These are phyloP conservation scores for Lactifluus echinatus DNA, from an alignment of 768 basidiomycete species.

Conservation along the genomic window DNA sequence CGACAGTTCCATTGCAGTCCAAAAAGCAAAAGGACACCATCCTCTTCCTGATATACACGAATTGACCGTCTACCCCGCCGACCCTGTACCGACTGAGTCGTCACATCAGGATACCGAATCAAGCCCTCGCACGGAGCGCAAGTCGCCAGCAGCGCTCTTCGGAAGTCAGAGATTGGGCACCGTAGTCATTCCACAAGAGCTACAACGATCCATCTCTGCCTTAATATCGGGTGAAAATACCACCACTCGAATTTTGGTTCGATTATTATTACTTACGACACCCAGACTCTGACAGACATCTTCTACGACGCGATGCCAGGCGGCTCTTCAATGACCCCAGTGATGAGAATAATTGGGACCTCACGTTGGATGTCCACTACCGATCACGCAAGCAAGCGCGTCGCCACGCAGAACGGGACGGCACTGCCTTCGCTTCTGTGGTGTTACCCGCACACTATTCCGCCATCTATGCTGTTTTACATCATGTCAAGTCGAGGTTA, in stretches of 20 bases:
- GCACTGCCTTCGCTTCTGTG: constrained; percentile 76
- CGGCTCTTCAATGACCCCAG: constrained; percentile 49
- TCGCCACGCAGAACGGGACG: constrained; percentile 60
- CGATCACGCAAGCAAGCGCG: constrained; percentile 48
- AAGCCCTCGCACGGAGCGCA: constrained; percentile 36
- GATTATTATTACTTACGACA: background rate
- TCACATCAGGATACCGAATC: constrained; percentile 28
- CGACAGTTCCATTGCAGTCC: constrained; percentile 48
- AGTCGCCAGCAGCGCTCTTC: constrained; percentile 76
- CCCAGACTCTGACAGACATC: constrained; percentile 54
- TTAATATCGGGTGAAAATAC: constrained; percentile 53
- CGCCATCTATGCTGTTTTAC: constrained; percentile 66
- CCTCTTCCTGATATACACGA: constrained; percentile 34
- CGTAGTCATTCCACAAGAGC: constrained; percentile 62
- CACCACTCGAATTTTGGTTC: background rate
- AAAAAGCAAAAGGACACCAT: constrained; percentile 22
- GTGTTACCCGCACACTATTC: constrained; percentile 84
- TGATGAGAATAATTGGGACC: constrained; percentile 41
- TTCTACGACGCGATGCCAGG: constrained; percentile 60
- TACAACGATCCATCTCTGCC: constrained; percentile 53
- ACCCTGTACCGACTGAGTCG: constrained; percentile 24
- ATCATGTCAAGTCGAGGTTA: constrained; percentile 54
- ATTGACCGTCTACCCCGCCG: constrained; percentile 43
- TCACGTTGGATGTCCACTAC: constrained; percentile 49
- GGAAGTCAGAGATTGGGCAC: constrained; percentile 68